A percentile compares a stretch with the other conserved stretches of the same genome.
phyloP scores from a whole-genome alignment of 1,284 basidiomycete species.

The Farysia itapuensis region DNA sequence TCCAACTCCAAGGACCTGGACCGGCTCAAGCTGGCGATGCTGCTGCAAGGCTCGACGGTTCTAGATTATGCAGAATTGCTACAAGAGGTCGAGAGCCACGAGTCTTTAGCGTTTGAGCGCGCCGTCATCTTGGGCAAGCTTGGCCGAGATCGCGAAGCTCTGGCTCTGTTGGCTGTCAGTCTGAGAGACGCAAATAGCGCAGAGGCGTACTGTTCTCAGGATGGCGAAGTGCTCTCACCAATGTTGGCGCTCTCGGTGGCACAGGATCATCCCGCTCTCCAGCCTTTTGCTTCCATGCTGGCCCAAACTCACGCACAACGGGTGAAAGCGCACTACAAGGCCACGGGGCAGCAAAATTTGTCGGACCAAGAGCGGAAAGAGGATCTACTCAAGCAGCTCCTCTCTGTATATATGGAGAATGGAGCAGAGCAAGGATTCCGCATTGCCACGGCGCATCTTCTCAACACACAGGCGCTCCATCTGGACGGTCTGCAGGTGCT shows the following conservation, averaged over 20 bases:
- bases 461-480: constrained; percentile 43
- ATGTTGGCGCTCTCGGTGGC: constrained; percentile 34
- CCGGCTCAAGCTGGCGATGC: constrained; percentile 42
- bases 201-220: constrained; percentile 50
- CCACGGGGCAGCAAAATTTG: constrained; percentile 2
- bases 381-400: constrained; percentile 29
- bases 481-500: constrained; percentile 44
- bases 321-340: constrained; percentile 17
- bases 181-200: constrained; percentile 47
- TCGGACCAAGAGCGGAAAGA: constrained; percentile 14
- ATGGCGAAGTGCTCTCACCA: constrained; percentile 39
- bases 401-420: constrained; percentile 34
- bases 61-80: constrained; percentile 23
- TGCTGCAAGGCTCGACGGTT: constrained; percentile 42
- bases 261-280: constrained; percentile 16
- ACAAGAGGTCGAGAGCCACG: constrained; percentile 7
- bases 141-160: constrained; percentile 34
- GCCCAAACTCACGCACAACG: constrained; percentile 25
- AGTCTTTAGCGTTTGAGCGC: constrained; percentile 28
- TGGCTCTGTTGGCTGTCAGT: constrained; percentile 35
- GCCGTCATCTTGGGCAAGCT: constrained; percentile 46
- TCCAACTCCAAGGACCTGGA: constrained; percentile 9
- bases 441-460: constrained; percentile 41
- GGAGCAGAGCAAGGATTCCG: constrained; percentile 35
- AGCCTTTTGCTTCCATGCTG: constrained; percentile 30